Evolutionary conservation across 2,329 filamentous ascomycete species (phyloP).

Genomic region (Cladophialophora psammophila): DNA sequence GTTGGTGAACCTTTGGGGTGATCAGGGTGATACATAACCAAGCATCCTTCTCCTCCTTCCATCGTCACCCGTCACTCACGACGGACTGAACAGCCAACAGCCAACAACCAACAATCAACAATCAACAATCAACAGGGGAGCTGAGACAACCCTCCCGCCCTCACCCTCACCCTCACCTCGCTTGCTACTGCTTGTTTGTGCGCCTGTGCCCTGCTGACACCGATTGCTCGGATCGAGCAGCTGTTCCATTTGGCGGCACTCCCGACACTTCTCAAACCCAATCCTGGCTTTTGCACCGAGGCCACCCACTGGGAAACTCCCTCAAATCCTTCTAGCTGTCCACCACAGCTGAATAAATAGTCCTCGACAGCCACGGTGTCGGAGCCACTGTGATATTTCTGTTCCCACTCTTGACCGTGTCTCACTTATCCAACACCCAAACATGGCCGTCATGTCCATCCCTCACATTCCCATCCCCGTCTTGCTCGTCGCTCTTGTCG

Average conservation of each 20-base stretch:
- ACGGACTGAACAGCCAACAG: background rate
- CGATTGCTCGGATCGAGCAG: background rate
- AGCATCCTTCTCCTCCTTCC: background rate
- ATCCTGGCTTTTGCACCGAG: background rate
- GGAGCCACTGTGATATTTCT: background rate
- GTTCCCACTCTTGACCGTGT: background rate
- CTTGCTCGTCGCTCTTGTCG: slow-evolving; percentile 26
- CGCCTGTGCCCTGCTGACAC: background rate
- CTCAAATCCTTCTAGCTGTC: background rate
- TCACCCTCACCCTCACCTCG: background rate
- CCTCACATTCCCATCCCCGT: slow-evolving; percentile 24
- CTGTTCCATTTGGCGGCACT: no score
- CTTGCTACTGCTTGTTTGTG: background rate
- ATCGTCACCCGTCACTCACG: background rate
- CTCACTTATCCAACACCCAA: background rate
- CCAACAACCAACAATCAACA: no score
- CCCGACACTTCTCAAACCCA: background rate
- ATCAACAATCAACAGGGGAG: background rate
- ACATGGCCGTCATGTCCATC: slow-evolving; percentile 29
- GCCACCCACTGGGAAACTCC: background rate
- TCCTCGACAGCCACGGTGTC: background rate
- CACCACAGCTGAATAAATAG: background rate
- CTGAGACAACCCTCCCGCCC: background rate
- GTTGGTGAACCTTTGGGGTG: background rate
- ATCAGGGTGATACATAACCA: slow-evolving; percentile 3